Evolutionary conservation across 1,139 yeast genomes (phyloP).

Genomic region (Schwanniomyces etchellsii): DNA sequence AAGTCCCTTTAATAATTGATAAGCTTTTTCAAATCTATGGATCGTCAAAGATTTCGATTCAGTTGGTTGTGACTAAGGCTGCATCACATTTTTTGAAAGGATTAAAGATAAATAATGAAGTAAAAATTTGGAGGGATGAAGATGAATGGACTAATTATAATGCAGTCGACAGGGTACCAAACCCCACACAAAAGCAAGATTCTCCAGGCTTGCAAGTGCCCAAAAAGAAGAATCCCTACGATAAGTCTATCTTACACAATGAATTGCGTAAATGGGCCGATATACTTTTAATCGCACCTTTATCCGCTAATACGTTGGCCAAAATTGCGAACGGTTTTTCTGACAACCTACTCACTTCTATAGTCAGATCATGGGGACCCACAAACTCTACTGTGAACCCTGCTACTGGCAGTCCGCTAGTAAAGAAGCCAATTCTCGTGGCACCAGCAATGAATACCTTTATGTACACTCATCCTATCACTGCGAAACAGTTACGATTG

Average conservation of each 20-base stretch:
- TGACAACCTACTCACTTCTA: slow-evolving; percentile 80
- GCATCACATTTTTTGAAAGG: slow-evolving; percentile 84
- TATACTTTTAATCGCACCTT: slow-evolving; percentile 81
- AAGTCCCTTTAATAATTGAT: slow-evolving; percentile 81
- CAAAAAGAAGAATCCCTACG: slow-evolving; percentile 35
- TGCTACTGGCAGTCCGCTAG: slow-evolving; percentile 3
- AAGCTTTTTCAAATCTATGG: slow-evolving; percentile 75
- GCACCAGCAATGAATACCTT: slow-evolving; percentile 99
- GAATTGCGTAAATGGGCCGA: slow-evolving; percentile 96
- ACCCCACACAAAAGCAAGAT: slow-evolving; percentile 10
- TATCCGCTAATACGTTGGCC: slow-evolving; percentile 90
- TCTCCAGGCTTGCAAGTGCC: slow-evolving; percentile 6
- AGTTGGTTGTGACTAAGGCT: slow-evolving; percentile 75
- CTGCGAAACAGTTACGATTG: slow-evolving; percentile 70
- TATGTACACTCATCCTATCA: slow-evolving; percentile 92
- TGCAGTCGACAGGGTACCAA: slow-evolving; percentile 16
- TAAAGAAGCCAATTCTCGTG: slow-evolving; percentile 68
- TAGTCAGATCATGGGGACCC: slow-evolving; percentile 90
- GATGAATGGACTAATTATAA: slow-evolving; percentile 79
- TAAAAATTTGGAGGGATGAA: slow-evolving; percentile 88
- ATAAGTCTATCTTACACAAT: slow-evolving; percentile 64
- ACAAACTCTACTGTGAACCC: slow-evolving; percentile 9
- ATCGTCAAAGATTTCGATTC: slow-evolving; percentile 66
- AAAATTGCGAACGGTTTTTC: slow-evolving; percentile 88
- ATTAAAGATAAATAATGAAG: slow-evolving; percentile 70